A percentile compares a stretch with the other conserved stretches of the same genome.
These are phyloP conservation scores for Leccinellum albellum DNA, from an alignment of 768 basidiomycete species.

Conservation along the genomic window DNA sequence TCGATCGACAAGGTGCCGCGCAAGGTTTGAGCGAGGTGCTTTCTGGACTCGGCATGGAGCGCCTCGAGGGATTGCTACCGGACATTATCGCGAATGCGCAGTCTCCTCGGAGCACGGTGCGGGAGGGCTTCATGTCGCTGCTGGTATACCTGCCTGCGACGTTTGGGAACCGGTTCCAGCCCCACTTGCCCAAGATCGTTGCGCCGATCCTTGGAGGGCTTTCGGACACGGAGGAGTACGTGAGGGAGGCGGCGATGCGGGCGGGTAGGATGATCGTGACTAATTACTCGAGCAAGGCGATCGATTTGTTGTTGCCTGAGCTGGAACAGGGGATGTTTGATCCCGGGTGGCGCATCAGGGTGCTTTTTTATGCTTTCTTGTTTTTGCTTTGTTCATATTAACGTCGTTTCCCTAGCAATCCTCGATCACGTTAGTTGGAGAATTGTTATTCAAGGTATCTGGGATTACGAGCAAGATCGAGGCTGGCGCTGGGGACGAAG, in stretches of 20 bases:
- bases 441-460: conserved; percentile 92
- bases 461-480: conserved; percentile 89
- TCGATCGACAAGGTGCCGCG: conserved; percentile 96
- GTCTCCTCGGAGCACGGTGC: conserved; percentile 84
- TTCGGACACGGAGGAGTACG: conserved; percentile 91
- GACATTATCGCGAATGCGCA: conserved; percentile 91
- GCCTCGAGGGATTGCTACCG: conserved; percentile 88
- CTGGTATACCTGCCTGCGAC: conserved; percentile 94
- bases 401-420: conserved; percentile 58
- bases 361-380: conserved; percentile 36
- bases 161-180: conserved; percentile 94
- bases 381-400: neutral
- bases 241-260: conserved; percentile 95
- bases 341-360: conserved; percentile 90
- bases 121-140: conserved; percentile 98
- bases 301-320: conserved; percentile 91
- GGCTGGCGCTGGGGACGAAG: conserved; percentile 72
- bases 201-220: conserved; percentile 88
- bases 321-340: conserved; percentile 95
- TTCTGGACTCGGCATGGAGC: conserved; percentile 95
- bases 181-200: conserved; percentile 92
- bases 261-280: conserved; percentile 98
- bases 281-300: conserved; percentile 88
- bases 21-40: conserved; percentile 96
- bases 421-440: conserved; percentile 93